Percentiles rank a stretch among this genome's conserved stretches.
Conservation (phyloP, 164 flowering plant species). For the Saururus chinensis region DNA sequence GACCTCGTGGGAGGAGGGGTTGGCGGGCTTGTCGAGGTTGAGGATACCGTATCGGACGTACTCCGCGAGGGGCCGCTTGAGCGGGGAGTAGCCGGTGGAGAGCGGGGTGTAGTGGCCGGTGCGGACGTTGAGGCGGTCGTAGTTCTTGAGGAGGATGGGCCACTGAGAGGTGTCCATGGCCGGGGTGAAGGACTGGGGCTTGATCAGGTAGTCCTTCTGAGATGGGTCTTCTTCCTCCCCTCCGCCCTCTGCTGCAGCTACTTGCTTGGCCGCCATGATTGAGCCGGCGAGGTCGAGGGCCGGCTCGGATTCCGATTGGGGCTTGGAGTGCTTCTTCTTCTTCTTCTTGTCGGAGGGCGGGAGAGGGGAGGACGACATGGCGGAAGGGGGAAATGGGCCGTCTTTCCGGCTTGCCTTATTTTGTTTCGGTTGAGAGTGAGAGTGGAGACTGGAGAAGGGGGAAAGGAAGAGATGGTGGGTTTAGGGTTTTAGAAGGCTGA, state of each 20-base stretch:
- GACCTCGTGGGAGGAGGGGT: slow-evolving; percentile 75
- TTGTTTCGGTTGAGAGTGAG: neutral
- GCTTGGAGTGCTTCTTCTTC: slow-evolving; percentile 13
- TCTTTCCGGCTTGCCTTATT: neutral
- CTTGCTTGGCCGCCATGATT: too few relatives aligned
- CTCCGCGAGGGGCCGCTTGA: slow-evolving; percentile 58
- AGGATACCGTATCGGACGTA: slow-evolving; percentile 60
- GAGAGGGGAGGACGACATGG: slow-evolving; percentile 3
- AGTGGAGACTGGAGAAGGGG: neutral
- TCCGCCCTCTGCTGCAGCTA: too few relatives aligned
- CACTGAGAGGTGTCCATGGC: slow-evolving; percentile 59
- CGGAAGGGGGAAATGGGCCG: neutral
- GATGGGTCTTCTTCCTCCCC: slow-evolving; percentile 2
- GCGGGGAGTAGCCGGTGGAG: slow-evolving; percentile 55
- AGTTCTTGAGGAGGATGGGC: slow-evolving; percentile 77
- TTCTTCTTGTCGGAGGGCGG: slow-evolving; percentile 27
- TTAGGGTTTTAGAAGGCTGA: slow-evolving; percentile 5
- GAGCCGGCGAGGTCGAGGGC: too few relatives aligned
- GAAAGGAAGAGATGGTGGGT: neutral
- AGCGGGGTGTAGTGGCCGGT: slow-evolving; percentile 78
- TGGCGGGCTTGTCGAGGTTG: slow-evolving; percentile 74
- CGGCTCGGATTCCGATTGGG: too few relatives aligned
- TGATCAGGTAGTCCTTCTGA: slow-evolving; percentile 31
- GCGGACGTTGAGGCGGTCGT: slow-evolving; percentile 64
- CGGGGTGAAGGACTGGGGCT: slow-evolving; percentile 64